Evolutionary conservation across 805 yeast species (phyloP), one percentile per base, ranked within the genome.

Genomic region (Candida succiphila): DNA sequence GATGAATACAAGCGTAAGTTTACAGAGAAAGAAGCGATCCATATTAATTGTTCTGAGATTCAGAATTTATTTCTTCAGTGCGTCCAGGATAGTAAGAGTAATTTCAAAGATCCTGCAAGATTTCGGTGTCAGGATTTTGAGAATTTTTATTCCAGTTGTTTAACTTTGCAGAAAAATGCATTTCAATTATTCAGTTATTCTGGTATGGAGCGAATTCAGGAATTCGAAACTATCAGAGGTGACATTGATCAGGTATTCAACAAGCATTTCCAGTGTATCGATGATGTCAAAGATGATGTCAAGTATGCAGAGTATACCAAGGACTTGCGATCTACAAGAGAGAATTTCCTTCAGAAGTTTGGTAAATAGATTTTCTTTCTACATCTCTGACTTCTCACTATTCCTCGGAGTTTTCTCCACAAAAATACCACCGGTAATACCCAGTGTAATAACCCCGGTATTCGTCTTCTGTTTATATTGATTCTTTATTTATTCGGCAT

Each of bases 1-100:
- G 55, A 53, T 4, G 40, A 33, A 5, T 59, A 58, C 37, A 42
- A 43, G 27, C 44, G 60, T 19, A 44, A 44, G 19, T 44, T 53
- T 31, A 44, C 50, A 3, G 30, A 44, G 9, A 40, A 42, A 14
- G 58, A 54, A 36, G 48, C 56, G 2, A 50, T 55, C 2, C 35
- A 47, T 4, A 46, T 48, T 10, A 59, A 59, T 36, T 59, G 64
- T 34, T 43, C 60, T 12, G 64, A 58, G 33, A 39, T 55, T 5
- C 59, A 53, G 29, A 30, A 39, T n/a, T 27, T 29, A 23, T 54
- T 49, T 31, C 37, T 51, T 18, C 40, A 49, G 14, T 58, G 63
- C n/a, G n/a, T n/a, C n/a, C n/a, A n/a, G n/a, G n/a, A n/a, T n/a
- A n/a, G n/a, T n/a, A n/a, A n/a, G n/a, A n/a, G n/a, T 29, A 10